Evolutionary conservation across 805 yeast species (phyloP).

Genomic region (Monosporozyma solicola): DNA sequence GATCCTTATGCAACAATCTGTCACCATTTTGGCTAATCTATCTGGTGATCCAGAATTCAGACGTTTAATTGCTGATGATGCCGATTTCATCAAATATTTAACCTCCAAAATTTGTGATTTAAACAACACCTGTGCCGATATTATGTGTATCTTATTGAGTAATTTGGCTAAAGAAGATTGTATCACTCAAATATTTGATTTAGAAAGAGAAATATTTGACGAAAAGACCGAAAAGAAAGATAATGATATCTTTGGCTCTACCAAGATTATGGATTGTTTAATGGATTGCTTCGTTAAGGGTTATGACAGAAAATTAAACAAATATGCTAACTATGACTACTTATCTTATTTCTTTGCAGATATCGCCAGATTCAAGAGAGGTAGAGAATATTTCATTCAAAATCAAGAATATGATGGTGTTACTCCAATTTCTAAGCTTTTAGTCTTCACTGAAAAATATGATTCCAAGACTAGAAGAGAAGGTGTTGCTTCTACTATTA

Average conservation of each 20-base stretch:
- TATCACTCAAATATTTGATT: conserved; percentile 44
- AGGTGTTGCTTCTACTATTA: conserved; percentile 88
- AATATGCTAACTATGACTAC: conserved; percentile 69
- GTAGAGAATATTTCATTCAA: conserved; percentile 70
- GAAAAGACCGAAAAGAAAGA: conserved; percentile 30
- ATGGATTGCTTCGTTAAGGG: conserved; percentile 90
- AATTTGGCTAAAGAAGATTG: conserved; percentile 75
- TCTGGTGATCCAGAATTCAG: conserved; percentile 65
- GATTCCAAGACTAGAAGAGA: conserved; percentile 75
- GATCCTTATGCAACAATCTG: conserved; percentile 52
- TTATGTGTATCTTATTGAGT: conserved; percentile 74
- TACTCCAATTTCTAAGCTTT: conserved; percentile 70
- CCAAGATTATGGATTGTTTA: conserved; percentile 60
- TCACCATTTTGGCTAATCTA: conserved; percentile 74
- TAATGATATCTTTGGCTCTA: conserved; percentile 42
- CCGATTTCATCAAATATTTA: conserved; percentile 42
- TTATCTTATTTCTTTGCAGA: conserved; percentile 86
- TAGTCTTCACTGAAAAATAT: conserved; percentile 75
- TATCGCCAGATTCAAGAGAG: conserved; percentile 62
- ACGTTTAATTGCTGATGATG: conserved; percentile 55
- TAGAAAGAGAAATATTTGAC: conserved; percentile 25
- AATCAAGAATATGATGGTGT: conserved; percentile 65
- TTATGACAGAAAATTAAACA: conserved; percentile 58
- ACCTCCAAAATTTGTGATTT: conserved; percentile 43
- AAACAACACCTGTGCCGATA: conserved; percentile 61